Evolutionary conservation across 306 rosid species (phyloP), one percentile per base, ranked within the genome.

Genomic region (Neltuma alba): DNA sequence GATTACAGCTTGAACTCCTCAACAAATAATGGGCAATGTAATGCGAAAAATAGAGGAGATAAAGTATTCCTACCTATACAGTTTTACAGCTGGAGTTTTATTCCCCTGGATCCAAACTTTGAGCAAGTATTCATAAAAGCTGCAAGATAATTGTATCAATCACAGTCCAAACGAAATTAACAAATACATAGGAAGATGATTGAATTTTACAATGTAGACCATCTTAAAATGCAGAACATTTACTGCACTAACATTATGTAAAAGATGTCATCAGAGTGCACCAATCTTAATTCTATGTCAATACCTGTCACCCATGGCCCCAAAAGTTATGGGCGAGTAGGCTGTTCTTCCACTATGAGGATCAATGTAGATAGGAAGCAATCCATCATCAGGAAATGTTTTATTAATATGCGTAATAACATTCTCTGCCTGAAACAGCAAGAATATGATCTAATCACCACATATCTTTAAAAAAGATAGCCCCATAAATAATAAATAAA

Each of bases 251-350:
- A 47, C 54, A 74, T 81, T 52, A 21, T 8, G 64, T 37, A 63
- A 80, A 80, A 77, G 50, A 75, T 27, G 34, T 68, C 33, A 21
- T 50, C 42, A 40, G 44, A 52, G 37, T 67, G 82, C 3, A 77
- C 58, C 44, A 57, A 74, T 8, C 16, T 62, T 31, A 64, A 64
- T 58, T 61, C 58, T 75, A 64, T 31, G 74, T 48, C 50, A 72
- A 66, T 89, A 96, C 99, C 99, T 96, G 82, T 96, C 99, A 64
- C 99, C 99, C 98, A 96, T 96, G 77, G 99, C 99, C 41, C 98
- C 99, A 76, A 96, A 96, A 70, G 99, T 93, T 72, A 90, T 81
- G 54, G 94, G 85, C 58, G 97, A 88, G 85, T 86, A 85, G 34
- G 88, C 67, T 20, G 93, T 50, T 48, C 80, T 69, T 77, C 97